Evolutionary conservation across 768 basidiomycete genomes (phyloP).

Genomic region (Lactifluus hygrophoroides): DNA sequence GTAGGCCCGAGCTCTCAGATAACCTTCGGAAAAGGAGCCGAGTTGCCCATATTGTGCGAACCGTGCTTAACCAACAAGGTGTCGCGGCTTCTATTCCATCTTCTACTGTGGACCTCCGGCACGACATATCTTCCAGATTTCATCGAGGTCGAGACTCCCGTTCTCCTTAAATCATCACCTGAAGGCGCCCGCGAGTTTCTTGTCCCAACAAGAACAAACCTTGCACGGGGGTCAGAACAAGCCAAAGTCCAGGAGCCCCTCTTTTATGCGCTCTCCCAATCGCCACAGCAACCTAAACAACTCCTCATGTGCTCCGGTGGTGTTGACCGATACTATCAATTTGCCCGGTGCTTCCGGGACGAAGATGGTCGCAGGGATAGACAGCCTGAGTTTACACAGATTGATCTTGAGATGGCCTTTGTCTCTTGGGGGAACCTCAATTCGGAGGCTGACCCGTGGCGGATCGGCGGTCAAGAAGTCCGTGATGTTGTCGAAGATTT

Average conservation of each 20-base stretch:
- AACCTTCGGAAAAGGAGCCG: slow-evolving; percentile 78
- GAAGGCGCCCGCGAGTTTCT: slow-evolving; percentile 84
- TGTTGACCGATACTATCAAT: slow-evolving; percentile 86
- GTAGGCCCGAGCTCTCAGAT: slow-evolving; percentile 58
- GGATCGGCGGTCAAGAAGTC: slow-evolving; percentile 80
- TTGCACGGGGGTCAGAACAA: neutral
- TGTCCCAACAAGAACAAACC: slow-evolving; percentile 16
- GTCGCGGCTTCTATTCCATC: slow-evolving; percentile 22
- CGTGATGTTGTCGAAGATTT: slow-evolving; percentile 70
- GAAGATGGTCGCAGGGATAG: slow-evolving; percentile 93
- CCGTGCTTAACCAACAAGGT: slow-evolving; percentile 69
- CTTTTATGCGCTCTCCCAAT: slow-evolving; percentile 90
- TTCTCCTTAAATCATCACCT: slow-evolving; percentile 83
- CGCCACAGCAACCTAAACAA: slow-evolving; percentile 95
- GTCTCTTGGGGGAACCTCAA: slow-evolving; percentile 61
- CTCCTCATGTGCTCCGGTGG: slow-evolving; percentile 83
- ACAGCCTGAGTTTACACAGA: slow-evolving; percentile 95
- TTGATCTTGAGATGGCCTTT: slow-evolving; percentile 96
- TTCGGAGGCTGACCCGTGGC: slow-evolving; percentile 43
- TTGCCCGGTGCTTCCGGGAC: slow-evolving; percentile 92
- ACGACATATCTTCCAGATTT: slow-evolving; percentile 49
- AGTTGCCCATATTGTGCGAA: slow-evolving; percentile 73
- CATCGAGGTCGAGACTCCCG: slow-evolving; percentile 88
- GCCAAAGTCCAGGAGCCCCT: slow-evolving; percentile 32
- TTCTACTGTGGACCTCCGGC: slow-evolving; percentile 14